A percentile compares a stretch with the other conserved stretches of the same genome.
phyloP scores from a whole-genome alignment of 2,329 filamentous ascomycete species.

The Penicillium aurantiogriseum region DNA sequence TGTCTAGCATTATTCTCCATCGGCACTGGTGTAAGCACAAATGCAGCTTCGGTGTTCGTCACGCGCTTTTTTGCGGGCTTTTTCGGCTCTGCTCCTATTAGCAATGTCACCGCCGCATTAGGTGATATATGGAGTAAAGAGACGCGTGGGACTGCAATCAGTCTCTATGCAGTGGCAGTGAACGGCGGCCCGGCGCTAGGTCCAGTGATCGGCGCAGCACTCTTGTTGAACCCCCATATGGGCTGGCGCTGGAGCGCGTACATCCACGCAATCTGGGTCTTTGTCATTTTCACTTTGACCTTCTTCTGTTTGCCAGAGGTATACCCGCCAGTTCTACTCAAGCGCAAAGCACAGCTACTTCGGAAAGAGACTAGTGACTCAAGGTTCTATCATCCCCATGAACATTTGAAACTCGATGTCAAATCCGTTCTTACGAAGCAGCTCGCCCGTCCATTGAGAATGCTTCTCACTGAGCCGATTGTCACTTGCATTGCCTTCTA shows the following conservation, averaged over 20 bases:
- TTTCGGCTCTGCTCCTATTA: constrained; percentile 46
- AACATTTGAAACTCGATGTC: constrained; percentile 42
- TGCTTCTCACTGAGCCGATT: constrained; percentile 51
- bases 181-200: constrained; percentile 44
- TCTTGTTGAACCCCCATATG: constrained; percentile 34
- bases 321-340: constrained; percentile 41
- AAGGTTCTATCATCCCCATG: constrained; percentile 48
- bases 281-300: constrained; percentile 25
- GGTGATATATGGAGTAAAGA: constrained; percentile 46
- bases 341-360: constrained; percentile 38
- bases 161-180: constrained; percentile 43
- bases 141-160: constrained; percentile 40
- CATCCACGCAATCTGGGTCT: constrained; percentile 44
- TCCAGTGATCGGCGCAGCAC: constrained; percentile 44
- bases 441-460: constrained; percentile 21
- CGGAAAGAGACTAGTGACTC: constrained; percentile 41
- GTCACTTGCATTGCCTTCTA: constrained; percentile 48
- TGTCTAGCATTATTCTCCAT: constrained; percentile 48
- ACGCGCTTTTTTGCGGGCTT: constrained; percentile 48
- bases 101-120: constrained; percentile 45
- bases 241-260: constrained; percentile 51
- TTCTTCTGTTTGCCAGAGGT: constrained; percentile 41
- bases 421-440: constrained; percentile 9
- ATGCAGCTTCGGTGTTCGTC: constrained; percentile 38
- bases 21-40: constrained; percentile 43